phyloP scores from a whole-genome alignment of 306 rosid species.

The Quercus mongolica region DNA sequence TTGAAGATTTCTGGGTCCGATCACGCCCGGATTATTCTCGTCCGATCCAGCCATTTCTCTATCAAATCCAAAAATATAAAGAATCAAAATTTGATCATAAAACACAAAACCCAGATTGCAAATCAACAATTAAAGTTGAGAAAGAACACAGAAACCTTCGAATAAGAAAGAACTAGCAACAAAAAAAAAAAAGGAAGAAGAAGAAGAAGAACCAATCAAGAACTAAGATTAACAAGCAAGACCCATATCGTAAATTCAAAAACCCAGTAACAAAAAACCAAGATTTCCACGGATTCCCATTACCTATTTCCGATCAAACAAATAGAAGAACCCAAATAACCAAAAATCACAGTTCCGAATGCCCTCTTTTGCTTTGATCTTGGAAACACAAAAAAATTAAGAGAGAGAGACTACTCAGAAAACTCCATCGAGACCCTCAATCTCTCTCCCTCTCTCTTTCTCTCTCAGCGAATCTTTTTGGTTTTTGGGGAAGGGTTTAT shows the following conservation, averaged over 20 bases:
- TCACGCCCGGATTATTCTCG: conserved; percentile 38
- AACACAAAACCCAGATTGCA: neutral
- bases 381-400: neutral
- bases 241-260: conserved; percentile 11
- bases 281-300: neutral
- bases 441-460: conserved; percentile 6
- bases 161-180: too few species aligned
- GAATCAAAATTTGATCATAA: neutral
- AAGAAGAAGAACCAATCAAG: conserved; percentile 28
- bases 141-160: neutral
- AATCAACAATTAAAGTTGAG: neutral
- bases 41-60: conserved; percentile 44
- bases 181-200: neutral
- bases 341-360: too few species aligned
- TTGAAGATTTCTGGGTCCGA: conserved; percentile 23
- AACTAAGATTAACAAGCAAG: conserved; percentile 3
- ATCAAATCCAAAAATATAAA: neutral
- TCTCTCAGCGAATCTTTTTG: neutral
- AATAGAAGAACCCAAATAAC: neutral
- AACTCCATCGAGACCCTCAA: conserved; percentile 25
- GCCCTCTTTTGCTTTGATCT: neutral
- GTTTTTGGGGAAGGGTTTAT: conserved; percentile 5
- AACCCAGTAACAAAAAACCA: neutral
- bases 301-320: conserved; percentile 5
- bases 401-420: conserved; percentile 30